Evolutionary conservation across 257 asterid species (phyloP), one percentile per base, ranked within the genome.

Genomic region (Phtheirospermum japonicum): DNA sequence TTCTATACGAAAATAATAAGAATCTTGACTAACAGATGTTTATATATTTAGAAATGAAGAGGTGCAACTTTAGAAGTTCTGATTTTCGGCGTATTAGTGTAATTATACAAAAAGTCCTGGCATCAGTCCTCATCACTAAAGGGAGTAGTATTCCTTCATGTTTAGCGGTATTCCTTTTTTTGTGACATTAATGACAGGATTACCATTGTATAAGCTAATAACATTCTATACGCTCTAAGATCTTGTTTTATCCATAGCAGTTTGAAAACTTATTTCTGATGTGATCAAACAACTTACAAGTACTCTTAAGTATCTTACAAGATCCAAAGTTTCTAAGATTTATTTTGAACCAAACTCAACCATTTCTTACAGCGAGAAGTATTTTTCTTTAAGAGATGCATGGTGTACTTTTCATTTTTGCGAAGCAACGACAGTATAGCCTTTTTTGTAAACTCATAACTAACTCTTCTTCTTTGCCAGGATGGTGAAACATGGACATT

Each of bases 401-500:
- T 31, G 37, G 0, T 18, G 56, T 28, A 12, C 51, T 51, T 59
- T 5, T 33, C 40, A 18, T 23, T 39, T 43, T 31, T 42, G 11
- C 20, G 63, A 52, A 10, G 48, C 55, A 70, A 50, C 9, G 9
- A 62, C 28, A 9, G 20, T 46, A 39, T 40, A 28, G 10, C 33
- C 58, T 23, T 28, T 26, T 32, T 12, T 42, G 18, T 7, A 42
- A 42, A 34, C 62, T 4, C 17, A 5, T 51, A 64, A 65, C 10
- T 34, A 36, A 4, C 14, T 28, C 18, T 20, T 56, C 12, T 82
- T 53, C n/a, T 45, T 28, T 32, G 58, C 23, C 85, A 87, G 97
- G 95, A 90, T 83, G 95, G 95, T 59, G 87, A 93, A 80, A 79
- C 78, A 36, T 93, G 99, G 99, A 93, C 94, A 68, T 87, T 93